Evolutionary conservation across 129 eudicot genomes (phyloP), one percentile per base, ranked within the genome.

Genomic region (Helianthus tuberosus): DNA sequence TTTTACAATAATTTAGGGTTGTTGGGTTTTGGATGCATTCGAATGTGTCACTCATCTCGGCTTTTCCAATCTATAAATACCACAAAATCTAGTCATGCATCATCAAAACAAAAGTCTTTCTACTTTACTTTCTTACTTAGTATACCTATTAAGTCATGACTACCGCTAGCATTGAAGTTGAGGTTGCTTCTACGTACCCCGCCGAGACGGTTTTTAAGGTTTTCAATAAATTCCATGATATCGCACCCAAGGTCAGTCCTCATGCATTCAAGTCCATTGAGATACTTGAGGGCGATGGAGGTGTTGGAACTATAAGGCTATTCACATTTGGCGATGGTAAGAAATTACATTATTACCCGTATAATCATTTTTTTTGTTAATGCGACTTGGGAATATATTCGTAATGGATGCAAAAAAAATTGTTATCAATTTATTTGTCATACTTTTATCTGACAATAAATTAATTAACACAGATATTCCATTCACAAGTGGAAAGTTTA

Each of bases 321-420:
- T 58, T 71, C 52, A 71, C 66, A 12, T 71, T 71, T 4, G 66
- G 75, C 5, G 75, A 71, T 32, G 75, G 75, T 71, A 71, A 55
- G 25, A 17, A 39, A 20, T 3, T 0, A 2, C 60, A 29, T 4
- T 5, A n/a, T 8, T 13, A 2, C 8, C 35, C 39, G 20, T 20
- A 23, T 9, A 41, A 41, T 15, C 1, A 3, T 5, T 5, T n/a
- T 68, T 49, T 4, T 4, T n/a, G 59, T 0, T 3, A 14, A 25
- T 13, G 2, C 25, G 44, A n/a, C n/a, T n/a, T n/a, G n/a, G n/a
- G n/a, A n/a, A n/a, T n/a, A n/a, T n/a, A n/a, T n/a, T n/a, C n/a
- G n/a, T n/a, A n/a, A n/a, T n/a, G n/a, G n/a, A n/a, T n/a, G n/a
- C n/a, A n/a, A n/a, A n/a, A n/a, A n/a, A n/a, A n/a, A n/a, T n/a